A percentile compares a stretch with the other conserved stretches of the same genome.
Evolutionary conservation across 768 basidiomycete genomes (phyloP).

Genomic region (Trametes gibbosa): DNA sequence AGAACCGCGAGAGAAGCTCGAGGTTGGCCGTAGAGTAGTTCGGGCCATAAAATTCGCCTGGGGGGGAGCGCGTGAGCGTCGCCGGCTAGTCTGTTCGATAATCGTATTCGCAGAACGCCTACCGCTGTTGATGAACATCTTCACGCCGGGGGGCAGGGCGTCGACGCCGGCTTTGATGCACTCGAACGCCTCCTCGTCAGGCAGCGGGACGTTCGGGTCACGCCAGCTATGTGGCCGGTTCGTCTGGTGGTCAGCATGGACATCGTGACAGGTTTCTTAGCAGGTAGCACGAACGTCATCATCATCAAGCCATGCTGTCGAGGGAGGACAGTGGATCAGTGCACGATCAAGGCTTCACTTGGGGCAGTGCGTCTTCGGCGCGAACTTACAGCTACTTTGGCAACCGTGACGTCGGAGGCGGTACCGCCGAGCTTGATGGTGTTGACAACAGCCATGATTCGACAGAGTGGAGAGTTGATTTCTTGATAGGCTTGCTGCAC

Average conservation of each 20-base stretch:
- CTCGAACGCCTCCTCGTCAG: conserved; percentile 61
- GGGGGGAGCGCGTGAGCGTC: not conserved
- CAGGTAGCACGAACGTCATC: conserved; percentile 45
- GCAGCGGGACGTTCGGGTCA: conserved; percentile 38
- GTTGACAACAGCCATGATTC: conserved; percentile 28
- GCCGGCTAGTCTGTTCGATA: conserved; percentile 1
- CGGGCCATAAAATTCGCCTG: conserved; percentile 57
- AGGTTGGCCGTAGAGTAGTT: conserved; percentile 43
- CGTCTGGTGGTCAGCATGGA: not conserved
- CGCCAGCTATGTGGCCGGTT: conserved; percentile 19
- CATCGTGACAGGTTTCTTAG: not conserved
- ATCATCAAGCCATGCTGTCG: conserved; percentile 52
- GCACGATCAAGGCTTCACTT: too few species aligned
- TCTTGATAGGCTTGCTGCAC: not conserved
- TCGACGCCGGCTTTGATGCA: conserved; percentile 54
- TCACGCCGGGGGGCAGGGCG: conserved; percentile 40
- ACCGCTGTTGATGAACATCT: conserved; percentile 54
- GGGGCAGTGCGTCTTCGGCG: too few species aligned
- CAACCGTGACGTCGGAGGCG: conserved; percentile 36
- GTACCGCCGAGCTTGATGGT: conserved; percentile 39
- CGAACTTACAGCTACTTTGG: conserved; percentile 38
- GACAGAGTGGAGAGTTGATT: not conserved
- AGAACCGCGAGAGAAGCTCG: conserved; percentile 49
- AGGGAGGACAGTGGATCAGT: not conserved
- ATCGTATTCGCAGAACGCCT: not conserved